Evolutionary conservation across 2,329 filamentous ascomycete genomes (phyloP).

Genomic region (Sporothrix luriei): DNA sequence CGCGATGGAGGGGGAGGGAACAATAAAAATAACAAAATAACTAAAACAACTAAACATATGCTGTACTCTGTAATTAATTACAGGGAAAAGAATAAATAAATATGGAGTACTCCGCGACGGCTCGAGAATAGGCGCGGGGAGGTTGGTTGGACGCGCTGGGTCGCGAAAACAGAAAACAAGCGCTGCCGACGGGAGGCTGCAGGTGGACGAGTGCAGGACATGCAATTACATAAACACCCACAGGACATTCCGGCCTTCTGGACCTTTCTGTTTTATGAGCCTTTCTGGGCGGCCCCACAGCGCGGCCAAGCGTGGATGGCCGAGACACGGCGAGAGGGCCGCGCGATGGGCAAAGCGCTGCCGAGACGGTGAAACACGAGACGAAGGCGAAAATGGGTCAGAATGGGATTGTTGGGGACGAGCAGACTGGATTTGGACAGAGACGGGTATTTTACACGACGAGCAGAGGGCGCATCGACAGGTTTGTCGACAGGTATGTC

Average conservation of each 20-base stretch:
- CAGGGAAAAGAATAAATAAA: not conserved
- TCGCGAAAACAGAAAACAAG: not conserved
- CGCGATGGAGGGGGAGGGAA: not conserved
- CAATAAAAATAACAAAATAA: not conserved
- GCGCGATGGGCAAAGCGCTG: slow-evolving; percentile 8
- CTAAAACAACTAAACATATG: too few relatives aligned
- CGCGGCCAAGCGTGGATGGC: slow-evolving; percentile 12
- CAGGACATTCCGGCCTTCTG: too few relatives aligned
- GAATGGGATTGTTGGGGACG: too few relatives aligned
- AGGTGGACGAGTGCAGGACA: not conserved
- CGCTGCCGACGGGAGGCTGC: slow-evolving; percentile 2
- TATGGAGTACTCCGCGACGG: not conserved
- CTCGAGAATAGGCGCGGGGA: slow-evolving; percentile 20
- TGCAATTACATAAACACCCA: too few relatives aligned
- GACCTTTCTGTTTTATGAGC: not conserved
- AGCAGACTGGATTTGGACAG: not conserved
- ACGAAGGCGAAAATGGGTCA: not conserved
- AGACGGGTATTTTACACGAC: not conserved
- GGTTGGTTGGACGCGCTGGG: slow-evolving; percentile 26
- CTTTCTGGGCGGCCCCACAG: not conserved
- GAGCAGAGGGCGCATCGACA: not conserved
- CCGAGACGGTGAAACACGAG: not conserved
- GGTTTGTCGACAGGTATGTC: too few relatives aligned
- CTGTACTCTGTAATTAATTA: too few relatives aligned
- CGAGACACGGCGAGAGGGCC: not conserved